A percentile compares a stretch with the other conserved stretches of the same genome.
These are phyloP conservation scores for Plasmodium reichenowi DNA, from an alignment of 169 alveolate genomes.

Conservation along the genomic window DNA sequence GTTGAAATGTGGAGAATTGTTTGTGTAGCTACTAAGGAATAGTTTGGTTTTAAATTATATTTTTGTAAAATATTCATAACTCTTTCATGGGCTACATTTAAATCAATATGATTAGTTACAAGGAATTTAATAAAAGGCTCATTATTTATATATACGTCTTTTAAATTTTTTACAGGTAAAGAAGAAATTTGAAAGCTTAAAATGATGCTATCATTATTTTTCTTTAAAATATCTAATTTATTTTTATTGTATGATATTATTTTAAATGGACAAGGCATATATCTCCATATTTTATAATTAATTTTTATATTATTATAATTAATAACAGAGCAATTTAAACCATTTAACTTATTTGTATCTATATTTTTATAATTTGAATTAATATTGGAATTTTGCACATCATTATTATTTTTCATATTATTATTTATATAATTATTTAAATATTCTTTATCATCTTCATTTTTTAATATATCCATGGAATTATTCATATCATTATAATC, in stretches of 20 bases:
- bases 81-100: slow-evolving; percentile 66
- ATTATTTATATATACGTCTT: slow-evolving; percentile 58
- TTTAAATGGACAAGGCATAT: slow-evolving; percentile 74
- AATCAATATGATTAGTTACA: slow-evolving; percentile 51
- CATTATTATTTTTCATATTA: not conserved
- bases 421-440: not conserved
- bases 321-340: not conserved
- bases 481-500: not conserved
- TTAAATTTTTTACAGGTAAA: slow-evolving; percentile 49
- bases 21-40: slow-evolving; percentile 72
- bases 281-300: slow-evolving; percentile 54
- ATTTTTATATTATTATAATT: slow-evolving; percentile 31
- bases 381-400: not conserved
- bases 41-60: slow-evolving; percentile 58
- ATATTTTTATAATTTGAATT: not conserved
- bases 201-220: slow-evolving; percentile 18
- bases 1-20: slow-evolving; percentile 41
- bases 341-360: not conserved
- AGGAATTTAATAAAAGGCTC: slow-evolving; percentile 60
- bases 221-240: slow-evolving; percentile 2
- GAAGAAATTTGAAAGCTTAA: slow-evolving; percentile 43
- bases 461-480: not conserved
- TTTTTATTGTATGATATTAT: not conserved
- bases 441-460: not conserved
- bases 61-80: slow-evolving; percentile 47